Conservation (phyloP, 257 asterid species). For the Solanum piurae region DNA sequence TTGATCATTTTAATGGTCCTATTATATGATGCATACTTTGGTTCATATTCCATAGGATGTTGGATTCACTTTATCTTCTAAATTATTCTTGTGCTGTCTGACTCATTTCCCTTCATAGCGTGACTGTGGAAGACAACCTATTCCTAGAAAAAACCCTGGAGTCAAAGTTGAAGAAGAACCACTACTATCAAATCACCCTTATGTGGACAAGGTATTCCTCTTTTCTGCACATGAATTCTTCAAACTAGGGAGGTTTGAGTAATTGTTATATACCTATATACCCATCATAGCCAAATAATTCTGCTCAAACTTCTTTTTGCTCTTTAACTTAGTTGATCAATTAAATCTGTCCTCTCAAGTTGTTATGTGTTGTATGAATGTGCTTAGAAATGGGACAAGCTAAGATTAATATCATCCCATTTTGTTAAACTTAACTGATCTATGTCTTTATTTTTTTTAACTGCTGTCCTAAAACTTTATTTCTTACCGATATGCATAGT, state of each 20-base stretch:
- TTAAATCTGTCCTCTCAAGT: not conserved
- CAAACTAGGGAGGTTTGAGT: not conserved
- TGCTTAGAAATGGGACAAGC: not conserved
- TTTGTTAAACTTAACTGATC: not conserved
- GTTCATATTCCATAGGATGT: not conserved
- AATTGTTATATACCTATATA: not conserved
- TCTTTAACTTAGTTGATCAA: not conserved
- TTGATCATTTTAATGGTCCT: not conserved
- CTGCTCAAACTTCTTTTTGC: not conserved
- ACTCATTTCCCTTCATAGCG: slow-evolving; percentile 39
- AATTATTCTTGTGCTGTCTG: slow-evolving; percentile 1
- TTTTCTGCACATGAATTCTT: not conserved
- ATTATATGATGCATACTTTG: not conserved
- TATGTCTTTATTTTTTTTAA: not conserved
- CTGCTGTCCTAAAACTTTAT: not conserved
- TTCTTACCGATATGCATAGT: not conserved
- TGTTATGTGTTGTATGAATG: not conserved
- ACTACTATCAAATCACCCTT: slow-evolving; percentile 83
- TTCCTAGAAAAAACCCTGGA: slow-evolving; percentile 85
- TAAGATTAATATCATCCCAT: not conserved
- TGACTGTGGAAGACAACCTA: slow-evolving; percentile 82
- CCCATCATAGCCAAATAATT: not conserved
- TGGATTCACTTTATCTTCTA: slow-evolving; percentile 2
- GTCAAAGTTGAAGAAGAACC: slow-evolving; percentile 86
- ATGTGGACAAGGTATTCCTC: slow-evolving; percentile 64